phyloP scores from a whole-genome alignment of 2,329 filamentous ascomycete species.

The Daldinia sp. region DNA sequence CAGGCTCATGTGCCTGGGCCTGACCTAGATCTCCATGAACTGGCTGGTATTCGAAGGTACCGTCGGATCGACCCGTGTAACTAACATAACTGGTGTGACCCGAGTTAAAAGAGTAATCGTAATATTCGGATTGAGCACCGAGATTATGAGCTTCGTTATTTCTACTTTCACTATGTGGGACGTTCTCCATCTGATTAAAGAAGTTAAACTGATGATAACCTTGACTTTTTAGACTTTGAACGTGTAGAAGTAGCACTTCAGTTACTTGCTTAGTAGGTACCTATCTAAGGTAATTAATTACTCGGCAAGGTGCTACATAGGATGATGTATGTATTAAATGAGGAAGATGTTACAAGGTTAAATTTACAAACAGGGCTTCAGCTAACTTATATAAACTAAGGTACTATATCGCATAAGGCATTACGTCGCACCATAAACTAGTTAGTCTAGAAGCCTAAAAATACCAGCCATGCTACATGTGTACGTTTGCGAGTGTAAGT shows the following conservation, averaged over 20 bases:
- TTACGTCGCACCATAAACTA: neutral
- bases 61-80: neutral
- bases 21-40: neutral
- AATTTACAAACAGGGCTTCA: neutral
- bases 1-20: neutral
- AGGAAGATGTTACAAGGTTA: neutral
- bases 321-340: neutral
- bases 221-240: no score
- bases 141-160: neutral
- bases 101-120: neutral
- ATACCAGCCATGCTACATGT: neutral
- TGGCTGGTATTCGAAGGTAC: neutral
- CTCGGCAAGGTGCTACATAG: no score
- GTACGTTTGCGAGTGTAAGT: neutral
- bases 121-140: neutral
- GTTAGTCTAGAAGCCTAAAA: neutral
- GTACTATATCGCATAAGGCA: neutral
- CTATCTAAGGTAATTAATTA: no score
- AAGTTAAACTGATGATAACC: neutral
- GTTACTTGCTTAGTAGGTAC: no score
- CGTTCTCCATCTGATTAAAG: neutral
- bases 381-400: constrained; percentile 1
- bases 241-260: no score
- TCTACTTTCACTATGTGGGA: neutral
- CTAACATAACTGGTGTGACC: neutral